Evolutionary conservation across 768 basidiomycete genomes (phyloP), one percentile per base, ranked within the genome.

Genomic region (Hortiboletus campestris): DNA sequence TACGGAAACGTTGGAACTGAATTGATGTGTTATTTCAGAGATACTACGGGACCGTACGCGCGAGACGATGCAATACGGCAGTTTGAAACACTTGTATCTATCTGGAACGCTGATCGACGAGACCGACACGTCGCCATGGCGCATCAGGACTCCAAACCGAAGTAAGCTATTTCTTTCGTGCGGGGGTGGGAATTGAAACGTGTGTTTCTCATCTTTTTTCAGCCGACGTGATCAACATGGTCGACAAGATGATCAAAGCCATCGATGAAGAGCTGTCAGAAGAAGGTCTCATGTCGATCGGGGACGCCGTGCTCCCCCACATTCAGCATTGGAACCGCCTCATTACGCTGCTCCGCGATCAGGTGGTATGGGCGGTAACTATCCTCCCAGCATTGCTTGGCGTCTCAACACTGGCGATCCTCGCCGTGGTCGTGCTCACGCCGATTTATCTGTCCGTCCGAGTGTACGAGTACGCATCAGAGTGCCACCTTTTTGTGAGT

Each of bases 251-350:
- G 63, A 54, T 66, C 53, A 52, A 40, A 6, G 49, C 55, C 1
- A 48, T 66, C 10, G 62, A 67, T 38, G 53, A 38, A 29, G 61
- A 66, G 13, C 36, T 64, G 5, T 56, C 41, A 5, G 60, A 65
- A 36, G 55, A 65, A 12, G 56, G 60, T 25, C 46, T 67, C 25
- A 50, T 59, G 54, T 56, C 56, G 16, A 41, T 59, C 10, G 63
- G 63, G 9, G 63, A 67, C 29, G 11, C 46, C 1, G 57, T 59
- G 2, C 38, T 67, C 6, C 65, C 65, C 9, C 60, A 59, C 19
- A 55, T 66, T 20, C 28, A 38, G 20, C 65, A 66, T 17, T 66
- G 65, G 65, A 12, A 61, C 25, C 55, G 65, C 6, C 58, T 65
- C n/a, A 12, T 35, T 14, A 25, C 34, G 13, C 2, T 58, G 8